Conservation (phyloP, 1,284 basidiomycete species). For the Sporisorium scitamineum region DNA sequence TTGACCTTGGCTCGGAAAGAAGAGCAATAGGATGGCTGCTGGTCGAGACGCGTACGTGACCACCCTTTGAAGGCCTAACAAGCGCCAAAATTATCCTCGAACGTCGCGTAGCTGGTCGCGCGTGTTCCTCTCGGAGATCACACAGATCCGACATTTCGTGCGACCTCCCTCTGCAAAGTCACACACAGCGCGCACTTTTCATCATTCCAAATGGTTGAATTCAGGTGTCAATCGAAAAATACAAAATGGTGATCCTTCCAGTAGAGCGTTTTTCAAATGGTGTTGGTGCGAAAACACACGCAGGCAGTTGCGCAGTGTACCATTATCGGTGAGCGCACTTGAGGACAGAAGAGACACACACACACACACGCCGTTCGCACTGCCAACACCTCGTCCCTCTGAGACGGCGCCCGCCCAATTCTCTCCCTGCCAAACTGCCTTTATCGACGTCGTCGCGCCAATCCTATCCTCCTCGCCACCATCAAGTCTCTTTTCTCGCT, state of each 20-base stretch:
- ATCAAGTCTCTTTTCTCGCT: conserved; percentile 51
- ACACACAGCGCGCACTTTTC: conserved; percentile 20
- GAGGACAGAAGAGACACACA: not conserved
- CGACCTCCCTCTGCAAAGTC: conserved; percentile 28
- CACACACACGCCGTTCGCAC: not conserved
- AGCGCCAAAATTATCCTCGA: not conserved
- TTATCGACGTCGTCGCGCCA: conserved; percentile 4
- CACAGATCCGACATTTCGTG: conserved; percentile 8
- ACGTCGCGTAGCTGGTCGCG: conserved; percentile 17
- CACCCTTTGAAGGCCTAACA: not conserved
- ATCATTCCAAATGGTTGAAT: not conserved
- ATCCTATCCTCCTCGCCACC: conserved; percentile 34
- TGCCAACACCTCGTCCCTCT: not conserved
- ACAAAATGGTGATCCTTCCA: not conserved
- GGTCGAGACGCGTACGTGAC: conserved; percentile 13
- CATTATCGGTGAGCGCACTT: not conserved
- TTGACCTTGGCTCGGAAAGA: too few relatives aligned
- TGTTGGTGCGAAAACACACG: conserved; percentile 30
- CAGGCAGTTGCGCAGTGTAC: conserved; percentile 4
- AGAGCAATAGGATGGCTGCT: not conserved
- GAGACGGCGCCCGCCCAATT: conserved; percentile 3
- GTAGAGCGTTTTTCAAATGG: not conserved
- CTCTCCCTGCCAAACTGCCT: not conserved
- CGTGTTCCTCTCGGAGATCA: conserved; percentile 25
- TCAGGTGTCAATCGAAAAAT: not conserved